Percentiles rank a stretch among this genome's conserved stretches.
These are phyloP conservation scores for Tremella yokohamensis DNA, from an alignment of 768 basidiomycete genomes.

Conservation along the genomic window DNA sequence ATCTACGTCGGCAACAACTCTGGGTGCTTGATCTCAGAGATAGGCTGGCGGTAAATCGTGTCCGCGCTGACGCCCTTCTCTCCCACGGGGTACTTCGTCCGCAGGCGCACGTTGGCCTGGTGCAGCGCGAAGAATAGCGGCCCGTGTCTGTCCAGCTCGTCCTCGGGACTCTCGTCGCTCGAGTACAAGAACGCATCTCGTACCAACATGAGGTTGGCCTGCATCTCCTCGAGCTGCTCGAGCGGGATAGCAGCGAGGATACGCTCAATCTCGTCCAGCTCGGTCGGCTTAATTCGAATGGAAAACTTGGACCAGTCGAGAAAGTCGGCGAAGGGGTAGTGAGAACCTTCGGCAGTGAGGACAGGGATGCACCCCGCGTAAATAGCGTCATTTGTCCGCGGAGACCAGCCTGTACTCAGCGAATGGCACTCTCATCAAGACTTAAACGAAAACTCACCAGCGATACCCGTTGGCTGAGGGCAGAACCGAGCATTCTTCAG, in stretches of 20 bases:
- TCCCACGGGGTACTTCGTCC: conserved; percentile 44
- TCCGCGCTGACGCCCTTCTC: conserved; percentile 5
- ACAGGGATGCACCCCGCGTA: conserved; percentile 55
- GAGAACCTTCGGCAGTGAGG: conserved; percentile 52
- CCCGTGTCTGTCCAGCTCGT: conserved; percentile 48
- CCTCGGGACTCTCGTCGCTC: conserved; percentile 45
- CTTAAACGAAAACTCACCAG: conserved; percentile 29
- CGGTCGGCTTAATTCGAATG: conserved; percentile 49
- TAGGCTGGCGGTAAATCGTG: conserved; percentile 3
- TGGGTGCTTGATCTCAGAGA: not conserved
- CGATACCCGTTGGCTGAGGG: conserved; percentile 47
- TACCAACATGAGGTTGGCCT: conserved; percentile 51
- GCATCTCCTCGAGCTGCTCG: conserved; percentile 48
- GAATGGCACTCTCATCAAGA: not conserved
- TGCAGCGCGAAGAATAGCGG: conserved; percentile 53
- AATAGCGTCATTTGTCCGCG: conserved; percentile 52
- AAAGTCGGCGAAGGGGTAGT: conserved; percentile 52
- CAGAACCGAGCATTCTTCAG: conserved; percentile 46
- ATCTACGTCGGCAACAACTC: too few species aligned
- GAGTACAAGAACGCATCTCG: conserved; percentile 53
- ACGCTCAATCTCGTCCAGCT: conserved; percentile 51
- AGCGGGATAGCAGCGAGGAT: conserved; percentile 49
- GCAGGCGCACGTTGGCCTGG: conserved; percentile 48
- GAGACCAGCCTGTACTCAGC: conserved; percentile 48
- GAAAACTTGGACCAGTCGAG: conserved; percentile 54